These are phyloP conservation scores for Macadamia integrifolia DNA, from an alignment of 164 flowering plant genomes.

Conservation along the genomic window DNA sequence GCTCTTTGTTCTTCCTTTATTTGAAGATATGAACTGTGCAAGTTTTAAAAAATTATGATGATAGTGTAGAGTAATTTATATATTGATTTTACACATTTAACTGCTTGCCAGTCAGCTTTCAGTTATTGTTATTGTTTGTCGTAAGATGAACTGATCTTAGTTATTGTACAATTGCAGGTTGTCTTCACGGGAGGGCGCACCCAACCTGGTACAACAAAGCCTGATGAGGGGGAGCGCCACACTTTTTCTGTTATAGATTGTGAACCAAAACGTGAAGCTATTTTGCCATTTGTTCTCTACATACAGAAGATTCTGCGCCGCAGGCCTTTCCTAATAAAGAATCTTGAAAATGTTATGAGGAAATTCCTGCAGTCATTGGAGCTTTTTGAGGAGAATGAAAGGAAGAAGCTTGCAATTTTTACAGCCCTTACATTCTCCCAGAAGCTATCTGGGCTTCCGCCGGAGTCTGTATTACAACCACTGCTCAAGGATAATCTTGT, in stretches of 20 bases:
- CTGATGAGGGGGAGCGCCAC: slow-evolving; percentile 99
- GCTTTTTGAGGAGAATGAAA: slow-evolving; percentile 94
- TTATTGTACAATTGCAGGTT: slow-evolving; percentile 45
- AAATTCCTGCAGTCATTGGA: slow-evolving; percentile 93
- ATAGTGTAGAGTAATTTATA: too few relatives aligned
- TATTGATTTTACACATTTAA: not conserved
- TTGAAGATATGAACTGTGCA: too few relatives aligned
- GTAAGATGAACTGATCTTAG: slow-evolving; percentile 3
- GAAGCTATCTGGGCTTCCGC: slow-evolving; percentile 94
- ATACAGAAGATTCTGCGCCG: slow-evolving; percentile 85
- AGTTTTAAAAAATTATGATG: too few relatives aligned
- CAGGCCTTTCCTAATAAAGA: slow-evolving; percentile 91
- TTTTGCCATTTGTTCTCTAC: slow-evolving; percentile 86
- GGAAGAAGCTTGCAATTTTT: slow-evolving; percentile 91
- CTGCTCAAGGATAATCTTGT: slow-evolving; percentile 94
- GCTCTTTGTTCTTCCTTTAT: too few relatives aligned
- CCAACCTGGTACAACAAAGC: slow-evolving; percentile 93
- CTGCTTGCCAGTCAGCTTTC: not conserved
- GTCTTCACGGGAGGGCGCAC: slow-evolving; percentile 92
- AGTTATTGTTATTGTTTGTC: not conserved
- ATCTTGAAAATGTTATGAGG: slow-evolving; percentile 97
- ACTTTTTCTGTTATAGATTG: slow-evolving; percentile 76
- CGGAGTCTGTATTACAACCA: slow-evolving; percentile 96
- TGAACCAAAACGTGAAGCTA: slow-evolving; percentile 76
- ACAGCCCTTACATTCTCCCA: slow-evolving; percentile 97